These are phyloP conservation scores for Aspergillus intermedius DNA, from an alignment of 2,329 filamentous ascomycete genomes.

Conservation along the genomic window DNA sequence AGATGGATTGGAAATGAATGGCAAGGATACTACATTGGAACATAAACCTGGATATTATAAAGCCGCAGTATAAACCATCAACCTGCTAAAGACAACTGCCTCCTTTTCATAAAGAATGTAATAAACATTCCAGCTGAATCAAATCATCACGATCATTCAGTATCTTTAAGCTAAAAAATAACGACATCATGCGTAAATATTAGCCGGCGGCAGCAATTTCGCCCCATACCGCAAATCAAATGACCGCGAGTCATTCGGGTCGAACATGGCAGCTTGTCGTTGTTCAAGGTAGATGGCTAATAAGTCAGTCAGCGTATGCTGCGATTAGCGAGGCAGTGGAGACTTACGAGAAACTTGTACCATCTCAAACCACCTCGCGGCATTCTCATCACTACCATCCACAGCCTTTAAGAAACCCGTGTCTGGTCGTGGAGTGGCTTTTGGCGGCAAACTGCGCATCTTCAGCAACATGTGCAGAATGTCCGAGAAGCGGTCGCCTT, in stretches of 20 bases:
- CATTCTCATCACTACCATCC: slow-evolving; percentile 33
- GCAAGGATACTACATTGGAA: too few relatives aligned
- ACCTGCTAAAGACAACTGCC: not conserved
- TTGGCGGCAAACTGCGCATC: slow-evolving; percentile 47
- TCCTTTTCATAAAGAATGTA: not conserved
- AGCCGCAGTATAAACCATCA: not conserved
- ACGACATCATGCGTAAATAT: slow-evolving; percentile 15
- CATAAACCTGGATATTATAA: too few relatives aligned
- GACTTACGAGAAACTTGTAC: slow-evolving; percentile 36
- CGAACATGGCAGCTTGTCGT: slow-evolving; percentile 31
- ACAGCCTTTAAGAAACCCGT: slow-evolving; percentile 33
- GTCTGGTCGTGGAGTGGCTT: slow-evolving; percentile 31
- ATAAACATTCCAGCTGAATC: too few relatives aligned
- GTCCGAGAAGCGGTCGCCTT: slow-evolving; percentile 53
- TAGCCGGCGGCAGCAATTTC: slow-evolving; percentile 25
- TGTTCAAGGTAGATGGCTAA: slow-evolving; percentile 34
- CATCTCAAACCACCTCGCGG: slow-evolving; percentile 36
- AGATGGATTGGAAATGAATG: too few relatives aligned
- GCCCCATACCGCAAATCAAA: slow-evolving; percentile 36
- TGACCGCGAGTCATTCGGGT: slow-evolving; percentile 35
- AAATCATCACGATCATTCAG: not conserved
- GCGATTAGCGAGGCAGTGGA: not conserved
- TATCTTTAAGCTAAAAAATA: not conserved
- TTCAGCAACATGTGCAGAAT: slow-evolving; percentile 53
- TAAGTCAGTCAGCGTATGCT: slow-evolving; percentile 2